Conservation (phyloP, 352 stramenopile genomes). For the Thalassiosira livingstoniorum region DNA sequence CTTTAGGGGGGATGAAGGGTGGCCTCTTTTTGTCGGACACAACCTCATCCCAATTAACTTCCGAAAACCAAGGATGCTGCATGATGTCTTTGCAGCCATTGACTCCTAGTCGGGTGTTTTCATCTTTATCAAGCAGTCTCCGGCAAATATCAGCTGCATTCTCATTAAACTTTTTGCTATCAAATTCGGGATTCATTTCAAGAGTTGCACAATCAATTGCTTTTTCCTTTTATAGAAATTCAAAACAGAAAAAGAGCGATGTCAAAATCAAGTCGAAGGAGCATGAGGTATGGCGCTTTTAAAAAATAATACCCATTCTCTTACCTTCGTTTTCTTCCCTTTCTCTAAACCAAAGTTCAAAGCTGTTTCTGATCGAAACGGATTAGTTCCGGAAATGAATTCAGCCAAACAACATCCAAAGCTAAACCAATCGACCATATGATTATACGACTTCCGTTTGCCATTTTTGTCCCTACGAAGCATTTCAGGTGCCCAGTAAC, state of each 20-base stretch:
- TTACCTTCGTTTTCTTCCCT: constrained; percentile 83
- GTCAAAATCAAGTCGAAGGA: neutral
- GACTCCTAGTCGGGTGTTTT: constrained; percentile 90
- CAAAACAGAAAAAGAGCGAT: neutral
- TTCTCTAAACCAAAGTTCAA: constrained; percentile 92
- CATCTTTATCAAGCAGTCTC: constrained; percentile 93
- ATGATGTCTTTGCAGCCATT: constrained; percentile 89
- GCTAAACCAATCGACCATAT: constrained; percentile 97
- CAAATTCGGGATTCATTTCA: constrained; percentile 88
- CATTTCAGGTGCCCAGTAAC: constrained; percentile 98
- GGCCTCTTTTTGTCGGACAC: constrained; percentile 80
- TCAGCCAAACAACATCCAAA: constrained; percentile 97
- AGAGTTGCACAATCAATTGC: constrained; percentile 88
- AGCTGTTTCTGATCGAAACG: constrained; percentile 95
- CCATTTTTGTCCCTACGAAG: constrained; percentile 89
- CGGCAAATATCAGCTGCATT: constrained; percentile 88
- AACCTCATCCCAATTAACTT: constrained; percentile 89
- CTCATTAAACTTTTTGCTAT: constrained; percentile 81
- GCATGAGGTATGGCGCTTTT: constrained; percentile 1
- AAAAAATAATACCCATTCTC: too few relatives aligned
- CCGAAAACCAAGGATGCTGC: constrained; percentile 91
- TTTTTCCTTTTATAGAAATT: constrained; percentile 79
- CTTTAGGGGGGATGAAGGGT: constrained; percentile 86
- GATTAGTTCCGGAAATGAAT: constrained; percentile 95
- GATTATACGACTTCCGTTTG: constrained; percentile 93